A percentile compares a stretch with the other conserved stretches of the same genome.
These are phyloP conservation scores for Coniochaeta prunicola DNA, from an alignment of 2,329 filamentous ascomycete species.

Conservation along the genomic window DNA sequence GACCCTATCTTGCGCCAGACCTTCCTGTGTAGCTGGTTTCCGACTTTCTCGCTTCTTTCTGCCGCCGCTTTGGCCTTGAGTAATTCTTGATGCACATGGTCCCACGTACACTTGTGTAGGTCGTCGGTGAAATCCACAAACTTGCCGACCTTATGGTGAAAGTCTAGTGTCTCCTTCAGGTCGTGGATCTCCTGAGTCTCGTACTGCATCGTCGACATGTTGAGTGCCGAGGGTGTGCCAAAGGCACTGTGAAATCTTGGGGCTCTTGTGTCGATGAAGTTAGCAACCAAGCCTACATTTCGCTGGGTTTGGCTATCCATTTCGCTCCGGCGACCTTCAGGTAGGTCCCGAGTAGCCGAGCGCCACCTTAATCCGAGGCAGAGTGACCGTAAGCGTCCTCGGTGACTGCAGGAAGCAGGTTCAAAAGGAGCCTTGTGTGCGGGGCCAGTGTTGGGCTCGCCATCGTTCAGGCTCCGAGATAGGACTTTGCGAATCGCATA, in stretches of 20 bases:
- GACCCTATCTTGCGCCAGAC: constrained; percentile 2
- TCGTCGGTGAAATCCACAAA: constrained; percentile 1
- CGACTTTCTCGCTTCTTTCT: constrained; percentile 3
- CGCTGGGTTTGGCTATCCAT: constrained; percentile 1
- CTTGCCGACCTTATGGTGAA: background rate
- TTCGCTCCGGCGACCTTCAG: background rate
- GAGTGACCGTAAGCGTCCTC: background rate
- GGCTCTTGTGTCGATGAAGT: constrained; percentile 7
- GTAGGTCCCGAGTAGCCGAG: background rate
- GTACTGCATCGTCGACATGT: constrained; percentile 4
- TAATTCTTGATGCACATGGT: constrained; percentile 6
- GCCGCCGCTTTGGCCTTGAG: constrained; percentile 5
- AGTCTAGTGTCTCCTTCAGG: constrained; percentile 6
- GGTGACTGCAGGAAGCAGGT: background rate
- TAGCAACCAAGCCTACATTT: background rate
- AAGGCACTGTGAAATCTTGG: constrained; percentile 8
- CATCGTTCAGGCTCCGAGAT: background rate
- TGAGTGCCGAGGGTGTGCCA: constrained; percentile 3
- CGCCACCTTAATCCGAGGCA: background rate
- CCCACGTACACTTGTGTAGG: constrained; percentile 8
- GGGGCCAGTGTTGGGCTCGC: background rate
- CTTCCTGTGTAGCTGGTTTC: constrained; percentile 1
- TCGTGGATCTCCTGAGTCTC: constrained; percentile 5
- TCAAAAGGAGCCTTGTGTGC: background rate
- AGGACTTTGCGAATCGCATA: background rate